Evolutionary conservation across 1,284 basidiomycete species (phyloP).

Genomic region (Sphagnurus paluster): DNA sequence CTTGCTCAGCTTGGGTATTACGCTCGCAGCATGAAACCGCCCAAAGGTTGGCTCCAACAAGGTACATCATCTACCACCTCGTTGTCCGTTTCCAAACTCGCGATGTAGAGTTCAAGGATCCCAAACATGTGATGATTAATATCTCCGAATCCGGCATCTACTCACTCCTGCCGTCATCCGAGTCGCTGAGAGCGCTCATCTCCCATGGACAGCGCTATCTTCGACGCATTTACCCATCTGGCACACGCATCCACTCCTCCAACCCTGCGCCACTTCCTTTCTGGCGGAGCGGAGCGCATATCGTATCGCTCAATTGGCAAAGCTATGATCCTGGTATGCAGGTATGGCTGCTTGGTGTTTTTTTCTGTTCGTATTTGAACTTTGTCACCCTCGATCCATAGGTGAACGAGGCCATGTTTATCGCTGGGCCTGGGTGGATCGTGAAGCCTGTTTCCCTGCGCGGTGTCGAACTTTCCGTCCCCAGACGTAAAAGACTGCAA

Average conservation of each 20-base stretch:
- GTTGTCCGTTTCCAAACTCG: background rate
- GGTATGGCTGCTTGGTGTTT: background rate
- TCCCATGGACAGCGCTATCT: conserved; percentile 45
- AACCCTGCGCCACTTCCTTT: conserved; percentile 55
- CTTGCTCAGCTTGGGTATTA: conserved; percentile 56
- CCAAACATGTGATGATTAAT: conserved; percentile 55
- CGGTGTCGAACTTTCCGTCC: conserved; percentile 14
- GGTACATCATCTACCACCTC: background rate
- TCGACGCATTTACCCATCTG: conserved; percentile 59
- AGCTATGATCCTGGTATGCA: conserved; percentile 50
- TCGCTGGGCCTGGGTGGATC: conserved; percentile 57
- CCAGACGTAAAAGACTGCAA: conserved; percentile 28
- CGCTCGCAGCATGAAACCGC: conserved; percentile 58
- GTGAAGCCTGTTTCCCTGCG: conserved; percentile 43
- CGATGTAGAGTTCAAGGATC: conserved; percentile 37
- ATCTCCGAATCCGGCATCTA: conserved; percentile 53
- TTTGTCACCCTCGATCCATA: background rate
- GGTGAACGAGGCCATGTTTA: conserved; percentile 66
- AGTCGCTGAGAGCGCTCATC: conserved; percentile 35
- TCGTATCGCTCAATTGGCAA: conserved; percentile 71
- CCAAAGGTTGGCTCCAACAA: conserved; percentile 43
- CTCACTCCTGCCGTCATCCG: conserved; percentile 39
- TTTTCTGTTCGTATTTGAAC: background rate
- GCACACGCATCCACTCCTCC: conserved; percentile 53
- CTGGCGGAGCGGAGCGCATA: conserved; percentile 61